Evolutionary conservation across 2,329 filamentous ascomycete genomes (phyloP), one percentile per base, ranked within the genome.

Genomic region (Tolypocladium guangdongense): DNA sequence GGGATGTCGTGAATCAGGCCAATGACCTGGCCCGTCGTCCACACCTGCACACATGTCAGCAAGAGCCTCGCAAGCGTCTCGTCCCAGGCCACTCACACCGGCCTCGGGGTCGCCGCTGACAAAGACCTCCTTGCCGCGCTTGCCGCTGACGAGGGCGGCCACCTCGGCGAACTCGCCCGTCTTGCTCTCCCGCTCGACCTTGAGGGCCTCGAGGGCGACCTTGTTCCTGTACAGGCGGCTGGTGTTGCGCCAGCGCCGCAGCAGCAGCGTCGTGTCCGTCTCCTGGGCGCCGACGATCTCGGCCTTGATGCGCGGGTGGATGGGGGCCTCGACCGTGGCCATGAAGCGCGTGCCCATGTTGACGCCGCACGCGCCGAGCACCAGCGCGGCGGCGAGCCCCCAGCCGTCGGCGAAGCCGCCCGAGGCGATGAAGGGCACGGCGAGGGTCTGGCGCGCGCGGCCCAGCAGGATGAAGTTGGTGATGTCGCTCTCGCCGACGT

Each of bases 341-440:
- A 99, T 95, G 76, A 97, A 99, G 43, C 93, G 79, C 11, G 93
- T 99, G 54, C 93, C 93, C 93, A 99, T 99, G 74, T 99, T 99
- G 73, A 97, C 85, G 58, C 93, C 93, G 68, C 89, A 88, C 0
- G 93, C 93, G 37, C 93, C 93, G 14, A 99, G 80, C 41, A 86
- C 86, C 61, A 99, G 76, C 8, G 93, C 93, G 2, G 92, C 93
- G 1, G 93, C 93, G 22, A 99, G 80, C 4, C 93, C 93, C 64
- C 95, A 83, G 0, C 93, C 93, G 68, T 99, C 93, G 14, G 90
- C 92, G 66, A 99, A 97, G 2, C 93, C 93, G 54, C 93, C 93
- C 2, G 88, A 95, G 1, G 93, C 93, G 66, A 99, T 96, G 69
- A 97, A 99, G 0, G 93, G 93, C 11, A 95, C 82, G 37, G 80